Conservation (phyloP, 441 rosid genomes). For the Euphorbia celastroides region DNA sequence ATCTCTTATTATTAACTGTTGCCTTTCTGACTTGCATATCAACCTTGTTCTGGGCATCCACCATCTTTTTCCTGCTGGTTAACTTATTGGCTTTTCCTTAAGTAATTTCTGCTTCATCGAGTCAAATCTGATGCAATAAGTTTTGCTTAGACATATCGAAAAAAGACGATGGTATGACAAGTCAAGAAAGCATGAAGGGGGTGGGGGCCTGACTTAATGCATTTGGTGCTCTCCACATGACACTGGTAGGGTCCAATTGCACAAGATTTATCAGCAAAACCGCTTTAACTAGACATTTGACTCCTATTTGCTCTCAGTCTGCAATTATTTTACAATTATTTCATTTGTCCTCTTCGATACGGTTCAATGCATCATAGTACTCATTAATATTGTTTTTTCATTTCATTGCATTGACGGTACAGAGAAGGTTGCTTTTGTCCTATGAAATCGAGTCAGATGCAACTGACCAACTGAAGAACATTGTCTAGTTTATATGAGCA, state of each 20-base stretch:
- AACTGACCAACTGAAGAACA: conserved; percentile 26
- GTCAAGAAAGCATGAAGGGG: not conserved
- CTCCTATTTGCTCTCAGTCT: not conserved
- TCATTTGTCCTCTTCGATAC: not conserved
- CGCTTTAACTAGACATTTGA: not conserved
- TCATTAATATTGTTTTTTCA: not conserved
- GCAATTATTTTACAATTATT: not conserved
- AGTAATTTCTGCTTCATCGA: not conserved
- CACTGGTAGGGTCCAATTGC: conserved; percentile 3
- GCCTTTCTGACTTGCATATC: not conserved
- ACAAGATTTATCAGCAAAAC: not conserved
- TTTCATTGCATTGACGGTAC: conserved; percentile 25
- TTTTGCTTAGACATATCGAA: conserved; percentile 19
- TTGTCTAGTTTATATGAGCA: conserved; percentile 28
- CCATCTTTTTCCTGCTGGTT: not conserved
- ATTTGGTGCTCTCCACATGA: conserved; percentile 5
- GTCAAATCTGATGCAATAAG: not conserved
- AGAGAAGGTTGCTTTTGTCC: conserved; percentile 81
- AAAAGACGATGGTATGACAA: conserved; percentile 19
- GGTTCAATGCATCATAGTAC: not conserved
- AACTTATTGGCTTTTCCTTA: not conserved
- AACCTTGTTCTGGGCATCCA: not conserved
- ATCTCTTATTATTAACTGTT: not conserved
- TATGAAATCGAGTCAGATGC: conserved; percentile 47
- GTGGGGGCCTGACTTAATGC: not conserved